Base-by-base conservation (phyloP, 345 rosid species). In the Salix purpurea region DNA sequence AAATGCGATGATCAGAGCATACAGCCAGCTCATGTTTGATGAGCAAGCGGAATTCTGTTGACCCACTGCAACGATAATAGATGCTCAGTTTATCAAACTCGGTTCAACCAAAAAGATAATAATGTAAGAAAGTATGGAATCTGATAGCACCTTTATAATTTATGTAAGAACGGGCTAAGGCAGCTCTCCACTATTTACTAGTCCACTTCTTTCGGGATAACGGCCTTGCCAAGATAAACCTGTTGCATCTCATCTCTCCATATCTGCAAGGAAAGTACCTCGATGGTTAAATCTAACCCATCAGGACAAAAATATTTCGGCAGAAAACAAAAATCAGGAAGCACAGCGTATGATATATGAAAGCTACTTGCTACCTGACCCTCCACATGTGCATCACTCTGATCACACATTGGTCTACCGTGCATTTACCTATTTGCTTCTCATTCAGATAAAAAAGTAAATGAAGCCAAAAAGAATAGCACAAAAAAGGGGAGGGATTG, bases 171-270 rank as follows among this genome's bases (percentile, higher is more conserved):
- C 23, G 73, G 72, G 64, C 39, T 56, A 13, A 14, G 5, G 54
- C 11, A 11, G 61, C 28, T 37, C 67, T 16, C 65, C 24, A 44
- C 56, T 67, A 36, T 67, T 84, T 82, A 94, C 76, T 89, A 82
- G 77, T 91, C 92, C 73, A 93, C 81, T 67, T 84, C 96, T 14
- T 81, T 77, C 5, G 93, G 88, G 75, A 87, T 77, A 46, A 67
- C 18, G 9, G 93, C 92, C 71, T 87, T 85, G 82, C 91, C 91
- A 14, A 84, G 82, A 83, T 94, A 96, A 77, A 96, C 97, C 74
- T 82, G 92, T 60, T 80, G 94, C 97, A 96, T 85, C 88, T 96
- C 98, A 73, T 92, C 97, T 77, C 88, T 89, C 99, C 99, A 96
- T 48, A 94, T 94, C 97, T 96, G 88, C 77, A 60, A 18, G 48